Conservation (phyloP, 2,329 filamentous ascomycete species). For the Diaporthe sp. region DNA sequence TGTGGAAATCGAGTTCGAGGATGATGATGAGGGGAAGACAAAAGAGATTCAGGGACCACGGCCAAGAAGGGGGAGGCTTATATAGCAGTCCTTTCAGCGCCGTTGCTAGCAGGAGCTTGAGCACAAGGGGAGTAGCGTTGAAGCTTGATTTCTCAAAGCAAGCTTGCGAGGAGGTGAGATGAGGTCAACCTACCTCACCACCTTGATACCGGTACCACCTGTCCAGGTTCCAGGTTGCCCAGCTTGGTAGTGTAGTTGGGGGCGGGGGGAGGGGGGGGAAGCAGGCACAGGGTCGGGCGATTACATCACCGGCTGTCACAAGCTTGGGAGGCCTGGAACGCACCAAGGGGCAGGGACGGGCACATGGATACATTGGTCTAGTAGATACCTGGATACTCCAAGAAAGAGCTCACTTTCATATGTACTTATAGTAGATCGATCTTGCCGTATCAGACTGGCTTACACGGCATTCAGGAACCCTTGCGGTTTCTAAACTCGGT, state of each 20-base stretch:
- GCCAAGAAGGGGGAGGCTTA: constrained; percentile 9
- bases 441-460: too few relatives aligned
- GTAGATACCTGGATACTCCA: too few relatives aligned
- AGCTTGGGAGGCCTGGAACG: constrained; percentile 1
- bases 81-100: neutral
- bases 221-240: neutral
- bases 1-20: neutral
- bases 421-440: too few relatives aligned
- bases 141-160: neutral
- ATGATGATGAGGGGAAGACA: neutral
- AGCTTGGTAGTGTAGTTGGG: neutral
- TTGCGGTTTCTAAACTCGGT: constrained; percentile 8
- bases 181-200: constrained; percentile 7
- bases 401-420: neutral
- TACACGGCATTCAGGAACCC: neutral
- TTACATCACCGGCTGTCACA: constrained; percentile 23
- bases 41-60: neutral
- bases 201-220: neutral
- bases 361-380: neutral
- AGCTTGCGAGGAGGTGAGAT: constrained; percentile 9
- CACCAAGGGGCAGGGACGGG: neutral
- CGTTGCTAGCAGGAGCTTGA: neutral
- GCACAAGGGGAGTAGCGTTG: constrained; percentile 4
- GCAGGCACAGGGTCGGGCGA: neutral
- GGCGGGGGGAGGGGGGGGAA: neutral